Conservation (phyloP, 1,139 yeast genomes). For the Geotrichum citri-aurantii region DNA sequence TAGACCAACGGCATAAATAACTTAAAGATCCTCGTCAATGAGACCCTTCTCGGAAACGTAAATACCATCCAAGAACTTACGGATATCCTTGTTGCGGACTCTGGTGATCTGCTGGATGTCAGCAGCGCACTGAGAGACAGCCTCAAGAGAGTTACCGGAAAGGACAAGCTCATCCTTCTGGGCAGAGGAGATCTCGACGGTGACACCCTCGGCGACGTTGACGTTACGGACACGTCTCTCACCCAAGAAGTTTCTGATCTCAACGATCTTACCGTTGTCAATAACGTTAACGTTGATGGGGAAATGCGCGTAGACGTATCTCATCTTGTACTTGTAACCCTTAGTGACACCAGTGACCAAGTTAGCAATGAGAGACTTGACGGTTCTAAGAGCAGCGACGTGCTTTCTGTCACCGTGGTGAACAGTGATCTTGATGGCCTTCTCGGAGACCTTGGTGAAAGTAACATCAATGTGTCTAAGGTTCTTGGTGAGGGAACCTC, state of each 20-base stretch:
- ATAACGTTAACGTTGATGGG: conserved; percentile 96
- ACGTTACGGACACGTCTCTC: conserved; percentile 93
- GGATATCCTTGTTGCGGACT: conserved; percentile 99
- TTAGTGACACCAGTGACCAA: conserved; percentile 97
- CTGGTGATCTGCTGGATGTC: conserved; percentile 97
- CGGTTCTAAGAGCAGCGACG: conserved; percentile 99
- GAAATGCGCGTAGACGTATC: conserved; percentile 99
- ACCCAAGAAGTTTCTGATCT: conserved; percentile 99
- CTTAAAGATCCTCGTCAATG: conserved; percentile 60
- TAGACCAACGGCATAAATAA: conserved; percentile 6
- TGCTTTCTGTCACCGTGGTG: conserved; percentile 99
- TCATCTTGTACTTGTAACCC: conserved; percentile 99
- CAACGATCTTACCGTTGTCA: conserved; percentile 72
- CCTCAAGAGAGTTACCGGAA: conserved; percentile 95
- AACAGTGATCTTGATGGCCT: conserved; percentile 79
- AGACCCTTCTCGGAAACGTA: conserved; percentile 96
- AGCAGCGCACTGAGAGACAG: conserved; percentile 97
- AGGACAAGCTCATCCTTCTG: conserved; percentile 94
- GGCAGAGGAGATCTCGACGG: conserved; percentile 71
- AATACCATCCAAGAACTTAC: conserved; percentile 99
- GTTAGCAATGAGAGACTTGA: conserved; percentile 90
- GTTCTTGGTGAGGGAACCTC: conserved; percentile 91
- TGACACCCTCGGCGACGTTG: conserved; percentile 86
- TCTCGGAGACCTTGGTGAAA: conserved; percentile 68
- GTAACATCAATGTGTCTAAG: conserved; percentile 94